Conservation (phyloP, 352 stramenopile genomes). For the Pythium folliculosum region DNA sequence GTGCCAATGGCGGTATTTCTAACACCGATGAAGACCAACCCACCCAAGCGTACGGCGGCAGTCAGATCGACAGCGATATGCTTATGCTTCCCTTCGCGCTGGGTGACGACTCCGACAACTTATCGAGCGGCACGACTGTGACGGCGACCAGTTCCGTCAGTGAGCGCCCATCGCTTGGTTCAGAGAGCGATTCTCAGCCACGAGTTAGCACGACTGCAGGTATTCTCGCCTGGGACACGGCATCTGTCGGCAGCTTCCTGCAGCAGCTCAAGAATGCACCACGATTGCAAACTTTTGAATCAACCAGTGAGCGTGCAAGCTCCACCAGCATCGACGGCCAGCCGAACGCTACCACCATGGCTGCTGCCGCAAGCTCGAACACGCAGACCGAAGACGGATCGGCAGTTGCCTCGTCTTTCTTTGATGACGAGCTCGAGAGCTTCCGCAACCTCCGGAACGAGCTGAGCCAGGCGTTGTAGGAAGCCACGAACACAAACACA, state of each 20-base stretch:
- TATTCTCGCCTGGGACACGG: conserved; percentile 42
- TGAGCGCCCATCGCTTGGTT: conserved; percentile 21
- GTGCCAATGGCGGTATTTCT: not conserved
- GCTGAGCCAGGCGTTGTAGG: conserved; percentile 42
- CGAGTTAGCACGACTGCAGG: conserved; percentile 16
- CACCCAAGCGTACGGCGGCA: conserved; percentile 25
- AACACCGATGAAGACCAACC: conserved; percentile 9
- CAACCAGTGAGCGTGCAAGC: conserved; percentile 4
- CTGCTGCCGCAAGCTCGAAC: not conserved
- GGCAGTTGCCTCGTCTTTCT: conserved; percentile 27
- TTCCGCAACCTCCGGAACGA: conserved; percentile 75
- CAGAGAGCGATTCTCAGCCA: conserved; percentile 13
- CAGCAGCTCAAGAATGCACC: conserved; percentile 81
- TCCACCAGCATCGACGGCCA: conserved; percentile 1
- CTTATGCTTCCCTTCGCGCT: conserved; percentile 74
- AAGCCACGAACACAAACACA: not conserved
- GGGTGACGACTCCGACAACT: conserved; percentile 35
- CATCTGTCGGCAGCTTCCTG: conserved; percentile 74
- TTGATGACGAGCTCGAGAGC: conserved; percentile 77
- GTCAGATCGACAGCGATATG: conserved; percentile 24
- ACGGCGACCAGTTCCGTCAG: conserved; percentile 44
- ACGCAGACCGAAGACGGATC: not conserved
- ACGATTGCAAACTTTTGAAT: conserved; percentile 41
- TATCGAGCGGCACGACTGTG: conserved; percentile 46
- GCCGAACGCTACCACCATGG: not conserved